A percentile compares a stretch with the other conserved stretches of the same genome.
Evolutionary conservation across 169 alveolate species (phyloP).

Genomic region (Sarcocystis neurona): DNA sequence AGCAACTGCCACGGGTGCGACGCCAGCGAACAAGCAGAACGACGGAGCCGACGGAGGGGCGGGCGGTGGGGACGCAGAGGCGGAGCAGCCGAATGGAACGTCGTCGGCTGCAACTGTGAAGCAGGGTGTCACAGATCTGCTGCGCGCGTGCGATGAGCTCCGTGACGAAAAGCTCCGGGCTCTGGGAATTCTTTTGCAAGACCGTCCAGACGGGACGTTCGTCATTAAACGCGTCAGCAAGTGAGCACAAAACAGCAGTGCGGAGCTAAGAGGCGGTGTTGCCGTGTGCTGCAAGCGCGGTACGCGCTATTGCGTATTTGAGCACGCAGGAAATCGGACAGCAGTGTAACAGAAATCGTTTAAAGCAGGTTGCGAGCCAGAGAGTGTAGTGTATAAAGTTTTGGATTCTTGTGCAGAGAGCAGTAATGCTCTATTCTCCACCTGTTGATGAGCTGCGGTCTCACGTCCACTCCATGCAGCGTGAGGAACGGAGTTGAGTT

Average conservation of each 20-base stretch:
- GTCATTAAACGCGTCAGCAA: slow-evolving; percentile 19
- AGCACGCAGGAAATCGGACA: neutral
- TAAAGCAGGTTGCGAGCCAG: neutral
- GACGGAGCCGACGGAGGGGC: neutral
- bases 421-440: no score
- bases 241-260: no score
- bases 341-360: neutral
- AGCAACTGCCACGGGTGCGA: neutral
- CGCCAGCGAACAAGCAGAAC: neutral
- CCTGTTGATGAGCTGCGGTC: no score
- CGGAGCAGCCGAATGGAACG: neutral
- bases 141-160: slow-evolving; percentile 86
- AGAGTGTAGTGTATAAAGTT: neutral
- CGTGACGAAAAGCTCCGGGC: slow-evolving; percentile 91
- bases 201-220: slow-evolving; percentile 79
- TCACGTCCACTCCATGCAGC: no score
- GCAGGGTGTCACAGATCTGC: slow-evolving; percentile 58
- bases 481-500: no score
- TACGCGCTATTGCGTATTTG: no score
- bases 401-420: neutral
- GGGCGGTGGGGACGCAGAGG: neutral
- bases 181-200: slow-evolving; percentile 92
- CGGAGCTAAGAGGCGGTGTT: no score
- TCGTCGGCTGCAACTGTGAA: neutral
- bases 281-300: no score